Evolutionary conservation across 768 basidiomycete species (phyloP).

Genomic region (Galerina marginata): DNA sequence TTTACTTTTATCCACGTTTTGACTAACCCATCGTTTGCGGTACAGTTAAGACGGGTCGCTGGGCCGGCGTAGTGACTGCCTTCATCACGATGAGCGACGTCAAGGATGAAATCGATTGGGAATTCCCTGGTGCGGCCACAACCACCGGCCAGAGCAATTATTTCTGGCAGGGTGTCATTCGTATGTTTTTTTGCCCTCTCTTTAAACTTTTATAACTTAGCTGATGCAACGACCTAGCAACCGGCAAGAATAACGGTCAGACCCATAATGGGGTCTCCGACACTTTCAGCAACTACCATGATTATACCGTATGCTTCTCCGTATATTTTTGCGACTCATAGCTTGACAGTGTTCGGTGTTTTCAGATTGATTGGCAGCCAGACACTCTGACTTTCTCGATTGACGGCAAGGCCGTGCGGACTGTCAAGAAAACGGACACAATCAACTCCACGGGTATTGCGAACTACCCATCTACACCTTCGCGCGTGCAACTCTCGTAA

Average conservation of each 20-base stretch:
- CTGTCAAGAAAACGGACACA: conserved; percentile 63
- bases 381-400: conserved; percentile 68
- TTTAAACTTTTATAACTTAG: background rate
- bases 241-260: conserved; percentile 51
- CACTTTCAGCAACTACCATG: conserved; percentile 74
- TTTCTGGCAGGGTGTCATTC: conserved; percentile 78
- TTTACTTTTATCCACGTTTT: background rate
- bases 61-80: conserved; percentile 83
- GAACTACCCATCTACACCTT: conserved; percentile 78
- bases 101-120: conserved; percentile 90
- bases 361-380: conserved; percentile 82
- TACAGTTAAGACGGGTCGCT: conserved; percentile 78
- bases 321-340: background rate
- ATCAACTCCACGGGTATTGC: conserved; percentile 59
- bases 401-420: conserved; percentile 75
- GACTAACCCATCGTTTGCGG: background rate
- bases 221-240: conserved; percentile 27
- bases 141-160: conserved; percentile 78
- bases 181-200: conserved; percentile 43
- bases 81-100: conserved; percentile 86
- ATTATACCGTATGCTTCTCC: conserved; percentile 64
- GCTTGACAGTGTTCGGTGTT: background rate
- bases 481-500: conserved; percentile 81
- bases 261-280: conserved; percentile 57
- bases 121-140: conserved; percentile 71